Evolutionary conservation across 345 rosid species (phyloP), one percentile per base, ranked within the genome.

Genomic region (Draba incana): DNA sequence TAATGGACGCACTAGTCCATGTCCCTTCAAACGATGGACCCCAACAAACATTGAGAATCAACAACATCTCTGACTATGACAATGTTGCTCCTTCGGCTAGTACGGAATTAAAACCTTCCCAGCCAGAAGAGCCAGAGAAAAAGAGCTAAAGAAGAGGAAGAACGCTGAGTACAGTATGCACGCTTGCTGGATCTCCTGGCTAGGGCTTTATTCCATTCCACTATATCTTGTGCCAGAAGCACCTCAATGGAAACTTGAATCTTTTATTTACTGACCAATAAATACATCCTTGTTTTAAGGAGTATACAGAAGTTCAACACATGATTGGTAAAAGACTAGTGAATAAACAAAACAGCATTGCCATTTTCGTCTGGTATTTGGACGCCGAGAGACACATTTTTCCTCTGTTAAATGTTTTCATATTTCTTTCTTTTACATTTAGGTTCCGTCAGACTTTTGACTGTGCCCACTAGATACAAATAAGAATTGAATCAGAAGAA

Each of bases 11-110:
- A 35, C 39, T 35, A 7, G 39, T 35, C 39, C 39, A 35, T 2
- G 39, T 35, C 10, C 98, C 97, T 16, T 82, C 79, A 57, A 89
- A 89, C 2, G 88, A 89, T 24, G 98, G 81, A 70, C 82, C 84
- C 61, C 83, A 70, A 54, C 86, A 83, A 77, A 78, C 93, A 6
- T 51, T 82, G 70, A 85, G 96, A 37, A 78, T 95, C 7, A 81
- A 72, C 37, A 28, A 20, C 5, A 6, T 33, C 37, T 33, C 31
- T 57, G 55, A 88, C 2, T 72, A 73, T 1, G 88, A 81, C 74
- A 75, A 46, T 47, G 45, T 62, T 45, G 65, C 82, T 8, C 59
- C 85, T 64, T 78, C 75, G 0, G 77, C 71, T 60, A 68, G 83
- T n/a, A 58, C 62, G 6, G 66, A 84, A 24, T 65, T 82, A 75